Base-by-base conservation (phyloP, 768 basidiomycete genomes). In the Lactarius hatsudake region DNA sequence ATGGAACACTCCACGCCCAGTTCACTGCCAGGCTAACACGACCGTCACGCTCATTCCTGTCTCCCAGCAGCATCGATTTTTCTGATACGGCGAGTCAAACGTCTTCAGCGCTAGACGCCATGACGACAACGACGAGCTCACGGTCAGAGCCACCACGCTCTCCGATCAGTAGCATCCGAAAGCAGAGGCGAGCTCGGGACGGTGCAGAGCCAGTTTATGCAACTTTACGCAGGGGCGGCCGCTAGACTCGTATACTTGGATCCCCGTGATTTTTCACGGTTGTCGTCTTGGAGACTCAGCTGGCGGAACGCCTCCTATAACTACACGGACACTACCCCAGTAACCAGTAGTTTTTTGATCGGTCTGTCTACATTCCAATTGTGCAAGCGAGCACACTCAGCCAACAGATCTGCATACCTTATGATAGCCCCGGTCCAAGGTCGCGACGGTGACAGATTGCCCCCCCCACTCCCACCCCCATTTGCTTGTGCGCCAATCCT, bases 1-100 rank as follows among this genome's bases (percentile, higher is more conserved):
- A 74, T 51, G 75, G 73, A 9, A 66, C 72, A 12, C 68, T 76
- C n/a, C 43, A 65, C 3, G 73, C 68, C 17, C 38, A 60, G 45
- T 54, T 67, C 28, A 53, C 36, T 13, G 62, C 43, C 42, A 63
- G 20, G 28, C 62, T 67, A 20, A 23, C 42, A 2, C 62, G 43
- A 8, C 57, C 38, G 0, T 3, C 7, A 7, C 2, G 1, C 7
- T 15, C 51, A 2, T 5, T 12, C 9, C 42, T 60, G 8, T 18
- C 60, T 15, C 38, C 17, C 34, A 45, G 23, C 26, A 45, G 23
- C 18, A 34, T 32, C 32, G 43, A 60, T 48, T 32, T 13, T n/a
- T 63, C 62, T 15, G 58, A 67, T 26, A 38, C 23, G 3, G 43
- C 32, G 12, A 64, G 62, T 15, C 66, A 54, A 58, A 20, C 43